Evolutionary conservation across 371 early-diverging fungal genomes (phyloP), one percentile per base, ranked within the genome.

Genomic region (Rhizopus sp.): DNA sequence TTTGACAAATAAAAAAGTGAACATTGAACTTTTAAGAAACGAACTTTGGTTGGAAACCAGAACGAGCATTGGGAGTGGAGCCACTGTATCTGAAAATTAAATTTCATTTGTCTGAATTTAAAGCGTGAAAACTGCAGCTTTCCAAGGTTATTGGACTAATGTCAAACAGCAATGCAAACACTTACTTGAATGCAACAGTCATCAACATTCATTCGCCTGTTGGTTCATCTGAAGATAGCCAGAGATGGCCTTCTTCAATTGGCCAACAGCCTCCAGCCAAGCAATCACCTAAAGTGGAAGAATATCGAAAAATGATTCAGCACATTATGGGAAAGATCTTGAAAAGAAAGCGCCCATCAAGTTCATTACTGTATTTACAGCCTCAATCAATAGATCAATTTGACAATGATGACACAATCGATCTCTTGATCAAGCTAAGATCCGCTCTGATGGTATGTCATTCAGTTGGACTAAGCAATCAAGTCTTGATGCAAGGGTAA

Each of bases 391-490:
- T 58, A 5, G 63, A 59, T 13, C 56, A 62, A 15, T 77, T 70
- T 58, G 80, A 80, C 4, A 70, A 77, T 49, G 77, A 80, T 12
- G 80, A 80, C 23, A 65, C 70, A 0, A 64, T 77, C 8, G 77
- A 74, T 46, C 58, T 77, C 35, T 47, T 77, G 7, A 53, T 74
- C 10, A 73, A 77, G 37, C 51, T 80, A n/a, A 60, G 80, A 62
- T 66, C 70, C n/a, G 73, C 68, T 3, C 59, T 80, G 13, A 46
- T 64, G 16, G 56, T 70, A 6, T 69, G 70, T 32, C 62, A 69
- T 35, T 57, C 66, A 30, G 64, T 57, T 13, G 73, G 67, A 0
- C 54, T 72, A 2, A 64, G 69, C 23, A 16, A 38, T 13, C 67
- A 70, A 40, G 70, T 76, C 3, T 33, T 75, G 41, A 55, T 56